Evolutionary conservation across 768 basidiomycete species (phyloP), one percentile per base, ranked within the genome.

Genomic region (Clitopilus passeckerianus): DNA sequence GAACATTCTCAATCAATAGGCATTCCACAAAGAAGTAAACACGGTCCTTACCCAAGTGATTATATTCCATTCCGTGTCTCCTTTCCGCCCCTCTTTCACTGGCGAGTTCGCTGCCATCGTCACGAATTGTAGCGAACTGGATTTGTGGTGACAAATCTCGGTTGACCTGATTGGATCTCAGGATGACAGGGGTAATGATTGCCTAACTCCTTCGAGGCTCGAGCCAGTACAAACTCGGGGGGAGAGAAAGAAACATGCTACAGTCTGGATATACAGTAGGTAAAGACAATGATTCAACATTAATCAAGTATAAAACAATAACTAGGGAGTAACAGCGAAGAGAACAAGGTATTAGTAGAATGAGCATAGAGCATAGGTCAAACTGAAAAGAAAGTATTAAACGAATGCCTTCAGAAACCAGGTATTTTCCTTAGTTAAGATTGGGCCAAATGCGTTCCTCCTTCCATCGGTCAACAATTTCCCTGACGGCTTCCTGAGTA

Each of bases 401-500:
- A 50, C 46, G 10, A 55, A 34, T 33, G 35, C 18, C 6, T 55
- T 23, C 54, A 34, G 12, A 59, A 9, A 27, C 16, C 14, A 35
- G 9, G 37, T 34, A 15, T 18, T n/a, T 43, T 20, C 50, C 34
- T 60, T 62, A 72, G 20, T 72, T 65, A 57, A 76, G 67, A 56
- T 69, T 75, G n/a, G 83, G 83, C 80, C 81, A 84, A 58, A 66
- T 73, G 23, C 86, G 84, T 65, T 94, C 92, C 14, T 72, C 84
- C 68, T 89, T 91, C 86, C 89, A 93, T 69, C 89, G 88, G 65
- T 89, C 86, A 34, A 94, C 81, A 30, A 91, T 78, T 59, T 93
- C 90, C 66, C 77, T 74, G 57, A 94, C 68, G 6, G 80, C 75
- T 16, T 84, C 85, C 52, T 81, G 81, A 65, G 77, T 79, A 66